Evolutionary conservation across 2,329 filamentous ascomycete genomes (phyloP).

Genomic region (Pestalotiopsis sp.): DNA sequence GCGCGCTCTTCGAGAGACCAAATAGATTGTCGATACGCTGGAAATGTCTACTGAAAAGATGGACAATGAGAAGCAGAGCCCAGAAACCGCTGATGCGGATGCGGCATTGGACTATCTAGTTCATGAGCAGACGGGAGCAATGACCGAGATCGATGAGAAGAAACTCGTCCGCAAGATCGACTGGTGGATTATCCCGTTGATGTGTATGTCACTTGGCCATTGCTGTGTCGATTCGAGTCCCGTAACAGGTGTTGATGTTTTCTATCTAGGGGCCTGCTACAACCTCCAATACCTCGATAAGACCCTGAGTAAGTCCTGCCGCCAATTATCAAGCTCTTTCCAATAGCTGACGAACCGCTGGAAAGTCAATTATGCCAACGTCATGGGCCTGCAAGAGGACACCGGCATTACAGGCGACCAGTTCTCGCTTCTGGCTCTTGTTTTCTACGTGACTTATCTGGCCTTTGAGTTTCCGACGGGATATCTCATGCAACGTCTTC

Average conservation of each 20-base stretch:
- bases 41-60: constrained; percentile 15
- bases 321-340: neutral
- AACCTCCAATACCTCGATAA: constrained; percentile 34
- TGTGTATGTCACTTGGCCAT: constrained; percentile 22
- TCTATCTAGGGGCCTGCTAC: constrained; percentile 29
- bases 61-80: constrained; percentile 16
- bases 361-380: constrained; percentile 32
- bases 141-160: constrained; percentile 27
- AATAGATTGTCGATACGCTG: neutral
- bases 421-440: constrained; percentile 31
- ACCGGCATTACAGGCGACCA: constrained; percentile 30
- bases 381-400: constrained; percentile 32
- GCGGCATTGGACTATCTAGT: constrained; percentile 26
- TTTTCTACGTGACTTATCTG: constrained; percentile 36
- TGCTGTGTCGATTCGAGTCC: neutral
- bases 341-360: neutral
- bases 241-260: neutral
- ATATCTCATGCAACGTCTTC: constrained; percentile 55
- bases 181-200: constrained; percentile 30
- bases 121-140: constrained; percentile 18
- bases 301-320: constrained; percentile 24
- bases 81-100: constrained; percentile 21
- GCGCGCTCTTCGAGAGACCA: neutral
- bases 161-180: constrained; percentile 32
- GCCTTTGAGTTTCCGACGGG: constrained; percentile 36